Conservation (phyloP, 768 basidiomycete species). For the Lactifluus piperatus region DNA sequence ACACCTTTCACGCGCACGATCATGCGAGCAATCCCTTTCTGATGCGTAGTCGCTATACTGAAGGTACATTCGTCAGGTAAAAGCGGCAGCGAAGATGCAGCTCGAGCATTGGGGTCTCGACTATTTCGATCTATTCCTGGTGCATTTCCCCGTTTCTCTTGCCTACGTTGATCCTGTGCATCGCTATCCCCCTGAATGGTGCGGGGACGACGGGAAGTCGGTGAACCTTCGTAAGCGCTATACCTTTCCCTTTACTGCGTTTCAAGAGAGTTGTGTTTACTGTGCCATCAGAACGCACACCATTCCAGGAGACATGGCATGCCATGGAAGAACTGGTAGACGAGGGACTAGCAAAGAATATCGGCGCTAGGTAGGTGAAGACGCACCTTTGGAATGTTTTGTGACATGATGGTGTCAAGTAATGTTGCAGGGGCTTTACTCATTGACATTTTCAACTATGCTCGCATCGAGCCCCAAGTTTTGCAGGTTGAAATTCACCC, state of each 20-base stretch:
- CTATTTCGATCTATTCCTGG: conserved; percentile 72
- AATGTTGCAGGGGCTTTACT: conserved; percentile 69
- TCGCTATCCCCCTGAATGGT: conserved; percentile 82
- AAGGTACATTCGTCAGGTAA: conserved; percentile 34
- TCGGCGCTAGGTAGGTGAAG: conserved; percentile 57
- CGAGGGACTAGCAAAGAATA: conserved; percentile 61
- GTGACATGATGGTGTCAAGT: conserved; percentile 30
- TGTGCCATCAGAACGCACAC: conserved; percentile 42
- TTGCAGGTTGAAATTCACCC: conserved; percentile 57
- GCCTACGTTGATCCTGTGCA: conserved; percentile 68
- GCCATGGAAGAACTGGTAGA: conserved; percentile 77
- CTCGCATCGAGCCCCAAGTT: conserved; percentile 50
- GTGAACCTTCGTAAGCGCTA: conserved; percentile 48
- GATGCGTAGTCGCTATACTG: neutral
- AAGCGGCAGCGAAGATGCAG: conserved; percentile 48
- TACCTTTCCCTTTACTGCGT: neutral
- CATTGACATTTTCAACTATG: conserved; percentile 72
- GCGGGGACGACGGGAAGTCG: conserved; percentile 52
- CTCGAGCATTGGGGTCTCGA: conserved; percentile 77
- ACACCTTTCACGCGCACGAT: conserved; percentile 77
- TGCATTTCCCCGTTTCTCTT: conserved; percentile 83
- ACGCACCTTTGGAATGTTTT: neutral
- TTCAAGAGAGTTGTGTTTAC: neutral
- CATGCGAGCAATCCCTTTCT: conserved; percentile 38
- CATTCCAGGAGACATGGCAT: conserved; percentile 75